These are phyloP conservation scores for Pseudogymnoascus verrucosus DNA, from an alignment of 2,329 filamentous ascomycete genomes.

Conservation along the genomic window DNA sequence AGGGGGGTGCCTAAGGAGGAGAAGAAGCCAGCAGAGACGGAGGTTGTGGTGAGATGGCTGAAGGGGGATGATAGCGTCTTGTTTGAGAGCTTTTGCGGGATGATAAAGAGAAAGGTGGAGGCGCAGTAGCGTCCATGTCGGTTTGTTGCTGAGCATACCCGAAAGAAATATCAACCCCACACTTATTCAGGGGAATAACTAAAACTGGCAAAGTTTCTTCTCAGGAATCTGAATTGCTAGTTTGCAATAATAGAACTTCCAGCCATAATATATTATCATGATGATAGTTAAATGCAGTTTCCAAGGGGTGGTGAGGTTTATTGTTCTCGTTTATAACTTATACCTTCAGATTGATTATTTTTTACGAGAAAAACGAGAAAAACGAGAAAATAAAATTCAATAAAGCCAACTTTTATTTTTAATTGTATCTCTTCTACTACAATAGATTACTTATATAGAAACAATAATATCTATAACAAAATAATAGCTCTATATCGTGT, in stretches of 20 bases:
- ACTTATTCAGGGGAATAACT: neutral
- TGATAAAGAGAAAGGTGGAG: slow-evolving; percentile 50
- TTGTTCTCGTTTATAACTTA: neutral
- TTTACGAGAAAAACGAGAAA: neutral
- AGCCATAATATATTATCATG: neutral
- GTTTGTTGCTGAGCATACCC: neutral
- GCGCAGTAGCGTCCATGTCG: neutral
- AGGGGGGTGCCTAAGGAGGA: slow-evolving; percentile 30
- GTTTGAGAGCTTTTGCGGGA: slow-evolving; percentile 84
- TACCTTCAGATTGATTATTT: neutral
- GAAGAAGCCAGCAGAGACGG: slow-evolving; percentile 32
- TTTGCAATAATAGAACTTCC: neutral
- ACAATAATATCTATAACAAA: neutral
- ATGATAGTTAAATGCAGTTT: neutral
- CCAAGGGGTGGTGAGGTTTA: neutral
- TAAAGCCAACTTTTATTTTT: neutral
- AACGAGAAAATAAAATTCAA: neutral
- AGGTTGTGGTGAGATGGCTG: slow-evolving; percentile 58
- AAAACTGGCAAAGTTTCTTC: neutral
- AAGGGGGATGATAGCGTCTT: slow-evolving; percentile 64
- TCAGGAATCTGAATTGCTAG: neutral
- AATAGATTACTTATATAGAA: neutral
- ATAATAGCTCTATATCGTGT: neutral
- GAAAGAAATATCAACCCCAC: no score
- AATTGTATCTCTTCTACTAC: neutral